Base-by-base conservation (phyloP, 2,329 filamentous ascomycete species). In the Cytospora piceae region DNA sequence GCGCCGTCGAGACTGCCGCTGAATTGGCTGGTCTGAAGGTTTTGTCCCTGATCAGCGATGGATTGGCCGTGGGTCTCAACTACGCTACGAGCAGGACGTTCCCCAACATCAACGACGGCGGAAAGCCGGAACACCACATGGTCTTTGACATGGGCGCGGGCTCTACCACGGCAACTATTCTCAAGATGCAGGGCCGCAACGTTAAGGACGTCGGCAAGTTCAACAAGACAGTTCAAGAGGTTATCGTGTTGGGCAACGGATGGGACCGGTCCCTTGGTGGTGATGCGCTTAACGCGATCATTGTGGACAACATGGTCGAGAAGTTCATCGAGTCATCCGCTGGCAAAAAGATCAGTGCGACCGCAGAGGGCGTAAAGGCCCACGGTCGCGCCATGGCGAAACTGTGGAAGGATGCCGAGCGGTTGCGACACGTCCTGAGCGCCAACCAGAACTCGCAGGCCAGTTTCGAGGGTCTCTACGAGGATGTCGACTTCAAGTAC, bases 141-240 rank as follows among this genome's bases (percentile, higher is more conserved):
- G 87, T 99, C 34, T 99, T 95, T 74, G 95, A 99, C 75, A 98
- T 99, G 94, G 95, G 95, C 71, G 94, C 95, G 71, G 95, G 95
- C 5, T 97, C 93, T 55, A 91, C 94, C 37, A 96, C 93, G 72
- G 94, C 94, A 5, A 95, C 93, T 8, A 82, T 99, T 61, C 80
- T 99, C 75, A 90, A 89, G 73, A 97, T 99, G 80, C 94, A 97
- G 77, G 91, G 91, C 75, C 89, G 90, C 71, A 89, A 85, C 1
- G 90, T 98, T 69, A 99, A 98, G 83, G 94, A 97, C 72, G 80
- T 94, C 63, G 94, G 93, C 70, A 93, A 91, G 77, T 94, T 87
- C 82, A 98, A 97, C 83, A 98, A 98, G 86, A 97, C 93, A 1
- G 81, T 99, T 37, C 95, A 98, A 75, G 95, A 99, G 76, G 90